Evolutionary conservation across 441 rosid species (phyloP).

Genomic region (Jatropha multifida): DNA sequence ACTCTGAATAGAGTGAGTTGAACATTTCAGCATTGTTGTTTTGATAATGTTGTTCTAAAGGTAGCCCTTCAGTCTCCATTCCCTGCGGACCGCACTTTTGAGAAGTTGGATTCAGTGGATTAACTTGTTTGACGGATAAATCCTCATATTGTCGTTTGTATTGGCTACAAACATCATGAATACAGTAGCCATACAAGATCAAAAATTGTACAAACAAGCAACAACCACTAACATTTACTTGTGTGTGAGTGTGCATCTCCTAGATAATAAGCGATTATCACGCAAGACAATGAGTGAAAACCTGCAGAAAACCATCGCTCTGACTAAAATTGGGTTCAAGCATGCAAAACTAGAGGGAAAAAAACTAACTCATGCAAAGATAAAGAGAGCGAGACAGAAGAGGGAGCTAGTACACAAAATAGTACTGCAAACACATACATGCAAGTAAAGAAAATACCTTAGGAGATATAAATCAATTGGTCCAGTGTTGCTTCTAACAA

Average conservation of each 20-base stretch:
- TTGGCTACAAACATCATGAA: constrained; percentile 40
- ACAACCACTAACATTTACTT: background rate
- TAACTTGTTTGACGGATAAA: constrained; percentile 25
- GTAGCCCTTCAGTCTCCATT: constrained; percentile 29
- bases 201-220: background rate
- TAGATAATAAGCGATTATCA: background rate
- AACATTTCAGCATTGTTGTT: constrained; percentile 13
- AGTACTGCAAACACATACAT: background rate
- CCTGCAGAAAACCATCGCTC: background rate
- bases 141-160: constrained; percentile 41
- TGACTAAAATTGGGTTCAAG: background rate
- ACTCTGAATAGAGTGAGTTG: constrained; percentile 21
- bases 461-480: constrained; percentile 71
- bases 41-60: constrained; percentile 20
- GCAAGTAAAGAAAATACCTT: constrained; percentile 40
- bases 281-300: background rate
- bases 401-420: background rate
- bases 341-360: background rate
- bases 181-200: background rate
- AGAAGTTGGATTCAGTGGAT: constrained; percentile 28
- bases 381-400: background rate
- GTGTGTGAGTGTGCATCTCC: background rate
- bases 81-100: constrained; percentile 17
- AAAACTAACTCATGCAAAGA: background rate
- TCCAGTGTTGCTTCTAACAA: constrained; percentile 65